These are phyloP conservation scores for Coemansia sp. DNA, from an alignment of 371 early-diverging fungal genomes.

Conservation along the genomic window DNA sequence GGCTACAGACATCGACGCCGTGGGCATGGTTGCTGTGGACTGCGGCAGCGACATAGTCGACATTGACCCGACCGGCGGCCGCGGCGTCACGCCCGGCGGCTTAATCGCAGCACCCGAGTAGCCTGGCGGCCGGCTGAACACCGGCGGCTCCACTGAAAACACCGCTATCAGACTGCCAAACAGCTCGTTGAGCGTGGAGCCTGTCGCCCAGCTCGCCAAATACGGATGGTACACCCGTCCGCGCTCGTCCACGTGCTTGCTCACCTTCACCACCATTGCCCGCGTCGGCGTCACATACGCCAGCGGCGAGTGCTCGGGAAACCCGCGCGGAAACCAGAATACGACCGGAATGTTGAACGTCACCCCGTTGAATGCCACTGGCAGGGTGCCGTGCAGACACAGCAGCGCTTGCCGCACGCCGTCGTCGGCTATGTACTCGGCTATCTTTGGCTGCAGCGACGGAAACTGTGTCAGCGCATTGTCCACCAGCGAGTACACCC, in stretches of 20 bases:
- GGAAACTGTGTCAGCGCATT: constrained; percentile 37
- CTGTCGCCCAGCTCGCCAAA: constrained; percentile 60
- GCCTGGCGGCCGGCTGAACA: constrained; percentile 46
- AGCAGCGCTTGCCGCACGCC: constrained; percentile 70
- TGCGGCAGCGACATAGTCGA: constrained; percentile 33
- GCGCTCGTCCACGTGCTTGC: constrained; percentile 79
- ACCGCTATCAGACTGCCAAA: constrained; percentile 38
- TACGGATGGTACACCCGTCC: constrained; percentile 85
- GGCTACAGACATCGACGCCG: background rate
- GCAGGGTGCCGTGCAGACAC: constrained; percentile 84
- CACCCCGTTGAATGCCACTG: constrained; percentile 74
- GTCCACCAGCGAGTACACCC: constrained; percentile 30
- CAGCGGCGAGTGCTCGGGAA: constrained; percentile 78
- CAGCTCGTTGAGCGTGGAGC: constrained; percentile 46
- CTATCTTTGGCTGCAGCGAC: constrained; percentile 49
- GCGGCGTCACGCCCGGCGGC: constrained; percentile 3
- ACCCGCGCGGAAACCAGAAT: constrained; percentile 82
- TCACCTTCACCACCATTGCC: constrained; percentile 78
- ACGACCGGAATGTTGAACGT: constrained; percentile 92
- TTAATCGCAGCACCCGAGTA: constrained; percentile 11
- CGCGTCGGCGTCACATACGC: constrained; percentile 86
- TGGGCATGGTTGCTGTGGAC: constrained; percentile 3
- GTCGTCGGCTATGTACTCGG: constrained; percentile 57
- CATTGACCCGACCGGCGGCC: constrained; percentile 16
- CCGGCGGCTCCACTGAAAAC: constrained; percentile 53